phyloP scores from a whole-genome alignment of 495 filamentous ascomycete species.

The Penicillium roqueforti region DNA sequence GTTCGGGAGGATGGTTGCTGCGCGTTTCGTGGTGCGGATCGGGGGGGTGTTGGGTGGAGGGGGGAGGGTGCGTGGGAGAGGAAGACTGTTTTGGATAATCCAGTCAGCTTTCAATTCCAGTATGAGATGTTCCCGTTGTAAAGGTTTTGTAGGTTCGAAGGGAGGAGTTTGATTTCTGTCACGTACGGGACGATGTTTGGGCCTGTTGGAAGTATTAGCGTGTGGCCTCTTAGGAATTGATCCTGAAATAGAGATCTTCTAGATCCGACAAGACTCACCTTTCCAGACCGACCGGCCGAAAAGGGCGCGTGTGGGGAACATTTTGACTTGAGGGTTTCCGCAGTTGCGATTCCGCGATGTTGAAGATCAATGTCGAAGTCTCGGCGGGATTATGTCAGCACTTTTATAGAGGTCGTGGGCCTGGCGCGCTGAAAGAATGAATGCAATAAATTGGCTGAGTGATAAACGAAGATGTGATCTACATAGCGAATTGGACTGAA shows the following conservation, averaged over 20 bases:
- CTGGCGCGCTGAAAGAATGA: neutral
- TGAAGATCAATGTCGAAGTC: slow-evolving; percentile 17
- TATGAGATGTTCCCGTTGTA: neutral
- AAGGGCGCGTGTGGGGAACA: slow-evolving; percentile 59
- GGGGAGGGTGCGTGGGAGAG: slow-evolving; percentile 39
- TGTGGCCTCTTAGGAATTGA: neutral
- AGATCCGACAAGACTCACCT: slow-evolving; percentile 40
- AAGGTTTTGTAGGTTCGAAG: neutral
- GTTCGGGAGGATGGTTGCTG: slow-evolving; percentile 90
- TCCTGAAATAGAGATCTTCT: neutral
- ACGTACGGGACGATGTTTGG: slow-evolving; percentile 55
- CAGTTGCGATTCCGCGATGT: slow-evolving; percentile 17
- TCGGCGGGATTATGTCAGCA: slow-evolving; percentile 19
- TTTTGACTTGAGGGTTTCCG: slow-evolving; percentile 32
- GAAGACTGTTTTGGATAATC: slow-evolving; percentile 27
- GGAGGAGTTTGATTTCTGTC: neutral
- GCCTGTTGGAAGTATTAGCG: slow-evolving; percentile 35
- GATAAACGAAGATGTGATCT: neutral
- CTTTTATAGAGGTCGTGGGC: neutral
- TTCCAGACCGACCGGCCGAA: slow-evolving; percentile 71
- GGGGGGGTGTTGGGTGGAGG: slow-evolving; percentile 62
- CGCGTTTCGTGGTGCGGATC: slow-evolving; percentile 83
- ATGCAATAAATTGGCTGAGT: slow-evolving; percentile 2
- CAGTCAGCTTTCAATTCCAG: slow-evolving; percentile 2
- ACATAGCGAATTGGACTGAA: neutral